These are phyloP conservation scores for Crithidia thermophila DNA, from an alignment of 208 protist genomes.

Conservation along the genomic window DNA sequence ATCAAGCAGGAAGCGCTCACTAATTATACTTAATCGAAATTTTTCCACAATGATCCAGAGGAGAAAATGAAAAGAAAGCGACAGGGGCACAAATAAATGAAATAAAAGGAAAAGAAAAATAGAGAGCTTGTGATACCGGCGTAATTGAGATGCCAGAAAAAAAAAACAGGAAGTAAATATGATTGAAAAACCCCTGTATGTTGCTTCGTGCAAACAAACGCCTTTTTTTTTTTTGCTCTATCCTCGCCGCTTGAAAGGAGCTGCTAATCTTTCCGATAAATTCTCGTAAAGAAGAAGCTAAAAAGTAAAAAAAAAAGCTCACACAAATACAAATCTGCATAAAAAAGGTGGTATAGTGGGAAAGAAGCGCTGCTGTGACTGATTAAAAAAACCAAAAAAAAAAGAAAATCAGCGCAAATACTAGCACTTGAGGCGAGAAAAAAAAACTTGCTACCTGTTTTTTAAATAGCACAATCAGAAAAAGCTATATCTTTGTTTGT, in stretches of 20 bases:
- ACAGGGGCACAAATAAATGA: conserved; percentile 7
- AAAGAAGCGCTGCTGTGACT: not conserved
- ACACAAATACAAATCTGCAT: too few relatives aligned
- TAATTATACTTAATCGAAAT: not conserved
- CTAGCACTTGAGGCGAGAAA: too few relatives aligned
- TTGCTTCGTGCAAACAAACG: too few relatives aligned
- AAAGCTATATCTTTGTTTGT: too few relatives aligned
- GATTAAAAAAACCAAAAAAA: not conserved
- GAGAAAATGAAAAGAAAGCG: conserved; percentile 6
- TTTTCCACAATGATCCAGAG: not conserved
- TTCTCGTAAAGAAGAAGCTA: not conserved
- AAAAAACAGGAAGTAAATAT: conserved; percentile 23
- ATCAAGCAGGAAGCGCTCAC: not conserved
- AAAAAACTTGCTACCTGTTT: too few relatives aligned
- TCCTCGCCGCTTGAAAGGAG: too few relatives aligned
- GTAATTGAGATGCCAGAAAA: conserved; percentile 10
- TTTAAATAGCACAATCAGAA: too few relatives aligned
- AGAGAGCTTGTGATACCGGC: not conserved
- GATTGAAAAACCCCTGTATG: too few relatives aligned
- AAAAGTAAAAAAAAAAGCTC: not conserved
- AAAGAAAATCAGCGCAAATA: too few relatives aligned
- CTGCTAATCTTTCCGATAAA: too few relatives aligned
- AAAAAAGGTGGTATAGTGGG: not conserved
- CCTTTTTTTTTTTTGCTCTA: too few relatives aligned
- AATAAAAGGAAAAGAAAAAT: conserved; percentile 7